A percentile compares a stretch with the other conserved stretches of the same genome.
phyloP scores from a whole-genome alignment of 1,139 yeast genomes.

The Candida sp. region DNA sequence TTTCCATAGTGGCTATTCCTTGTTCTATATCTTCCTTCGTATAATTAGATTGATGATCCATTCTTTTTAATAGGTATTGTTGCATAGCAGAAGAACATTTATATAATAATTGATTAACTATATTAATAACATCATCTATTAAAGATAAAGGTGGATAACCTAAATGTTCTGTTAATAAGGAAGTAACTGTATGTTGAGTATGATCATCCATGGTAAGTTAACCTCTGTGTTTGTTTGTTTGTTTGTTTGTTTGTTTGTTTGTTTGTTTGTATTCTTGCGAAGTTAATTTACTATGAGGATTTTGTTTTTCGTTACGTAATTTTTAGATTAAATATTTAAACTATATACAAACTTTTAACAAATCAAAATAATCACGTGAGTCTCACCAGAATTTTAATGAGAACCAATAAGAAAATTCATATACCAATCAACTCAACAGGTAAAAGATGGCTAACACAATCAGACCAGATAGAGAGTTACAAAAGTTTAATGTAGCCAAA shows the following conservation, averaged over 20 bases:
- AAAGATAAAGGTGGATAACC: slow-evolving; percentile 86
- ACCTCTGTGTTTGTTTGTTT: no score
- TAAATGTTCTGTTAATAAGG: slow-evolving; percentile 70
- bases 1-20: slow-evolving; percentile 82
- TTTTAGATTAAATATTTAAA: no score
- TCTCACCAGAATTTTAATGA: no score
- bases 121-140: slow-evolving; percentile 86
- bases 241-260: no score
- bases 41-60: slow-evolving; percentile 20
- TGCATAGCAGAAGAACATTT: slow-evolving; percentile 83
- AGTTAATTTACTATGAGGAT: no score
- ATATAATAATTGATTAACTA: slow-evolving; percentile 81
- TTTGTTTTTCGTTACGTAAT: no score
- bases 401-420: slow-evolving; percentile 1
- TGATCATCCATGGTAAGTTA: no score
- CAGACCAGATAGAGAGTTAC: slow-evolving; percentile 42
- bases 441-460: slow-evolving; percentile 44
- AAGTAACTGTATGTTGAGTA: not conserved
- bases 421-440: no score
- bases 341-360: no score
- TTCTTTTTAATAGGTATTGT: slow-evolving; percentile 39
- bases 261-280: no score
- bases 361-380: no score
- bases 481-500: slow-evolving; percentile 41
- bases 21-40: slow-evolving; percentile 53